These are phyloP conservation scores for Phytophthora sansomeana DNA, from an alignment of 352 stramenopile genomes.

Conservation along the genomic window DNA sequence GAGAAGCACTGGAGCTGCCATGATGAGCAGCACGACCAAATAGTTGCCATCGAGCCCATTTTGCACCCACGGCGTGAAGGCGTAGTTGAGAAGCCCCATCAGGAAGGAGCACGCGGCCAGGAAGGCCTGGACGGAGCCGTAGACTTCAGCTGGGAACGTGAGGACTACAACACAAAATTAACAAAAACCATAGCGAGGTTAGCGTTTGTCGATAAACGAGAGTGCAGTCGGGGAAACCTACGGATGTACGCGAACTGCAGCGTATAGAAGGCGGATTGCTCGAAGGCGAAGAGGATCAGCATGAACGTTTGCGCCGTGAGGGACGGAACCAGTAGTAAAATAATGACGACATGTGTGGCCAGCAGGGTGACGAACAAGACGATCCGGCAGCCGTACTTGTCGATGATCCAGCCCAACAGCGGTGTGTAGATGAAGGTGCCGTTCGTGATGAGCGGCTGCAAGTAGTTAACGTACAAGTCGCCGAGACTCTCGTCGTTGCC, in stretches of 20 bases:
- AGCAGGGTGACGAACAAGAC: constrained; percentile 39
- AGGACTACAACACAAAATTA: constrained; percentile 31
- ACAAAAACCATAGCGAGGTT: too few relatives aligned
- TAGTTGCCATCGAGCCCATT: constrained; percentile 44
- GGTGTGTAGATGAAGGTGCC: constrained; percentile 53
- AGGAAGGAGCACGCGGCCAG: constrained; percentile 42
- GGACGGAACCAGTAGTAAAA: constrained; percentile 40
- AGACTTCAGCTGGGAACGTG: constrained; percentile 46
- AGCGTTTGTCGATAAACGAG: neutral
- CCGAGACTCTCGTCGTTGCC: constrained; percentile 18
- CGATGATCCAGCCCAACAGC: constrained; percentile 50
- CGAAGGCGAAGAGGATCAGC: constrained; percentile 44
- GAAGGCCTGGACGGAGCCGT: constrained; percentile 48
- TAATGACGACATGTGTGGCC: constrained; percentile 43
- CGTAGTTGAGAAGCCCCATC: constrained; percentile 47
- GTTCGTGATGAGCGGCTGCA: constrained; percentile 50
- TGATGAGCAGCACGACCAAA: constrained; percentile 43
- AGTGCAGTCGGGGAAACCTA: neutral
- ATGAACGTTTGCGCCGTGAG: constrained; percentile 45
- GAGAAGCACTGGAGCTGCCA: constrained; percentile 37
- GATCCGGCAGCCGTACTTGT: constrained; percentile 41
- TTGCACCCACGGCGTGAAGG: constrained; percentile 46
- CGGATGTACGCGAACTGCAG: constrained; percentile 56
- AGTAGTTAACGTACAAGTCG: constrained; percentile 51
- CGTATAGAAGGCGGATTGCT: constrained; percentile 48